phyloP scores from a whole-genome alignment of 352 stramenopile species.

The Globisporangium solare region DNA sequence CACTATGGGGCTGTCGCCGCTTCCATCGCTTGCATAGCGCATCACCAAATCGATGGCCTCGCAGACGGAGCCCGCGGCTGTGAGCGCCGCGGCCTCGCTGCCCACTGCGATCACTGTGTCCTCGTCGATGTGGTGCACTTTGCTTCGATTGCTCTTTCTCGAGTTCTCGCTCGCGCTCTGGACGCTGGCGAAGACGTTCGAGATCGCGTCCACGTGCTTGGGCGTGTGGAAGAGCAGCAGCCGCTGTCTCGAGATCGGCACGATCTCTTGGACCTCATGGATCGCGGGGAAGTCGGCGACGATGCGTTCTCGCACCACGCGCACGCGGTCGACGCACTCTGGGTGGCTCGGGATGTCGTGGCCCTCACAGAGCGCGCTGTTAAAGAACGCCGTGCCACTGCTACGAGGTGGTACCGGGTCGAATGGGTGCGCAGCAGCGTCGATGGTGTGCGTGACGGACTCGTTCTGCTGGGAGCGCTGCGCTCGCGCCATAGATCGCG shows the following conservation, averaged over 20 bases:
- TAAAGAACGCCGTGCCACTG: slow-evolving; percentile 17
- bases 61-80: slow-evolving; percentile 27
- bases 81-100: slow-evolving; percentile 24
- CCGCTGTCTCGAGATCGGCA: slow-evolving; percentile 19
- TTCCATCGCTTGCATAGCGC: not conserved
- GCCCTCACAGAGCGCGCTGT: slow-evolving; percentile 19
- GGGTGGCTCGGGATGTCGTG: slow-evolving; percentile 26
- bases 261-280: slow-evolving; percentile 16
- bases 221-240: slow-evolving; percentile 31
- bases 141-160: not conserved
- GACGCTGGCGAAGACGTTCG: slow-evolving; percentile 13
- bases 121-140: slow-evolving; percentile 23
- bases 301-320: slow-evolving; percentile 25
- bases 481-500: not conserved
- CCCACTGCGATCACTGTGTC: slow-evolving; percentile 32
- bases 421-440: too few relatives aligned
- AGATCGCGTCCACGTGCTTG: slow-evolving; percentile 25
- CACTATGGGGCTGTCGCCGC: too few relatives aligned
- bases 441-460: too few relatives aligned
- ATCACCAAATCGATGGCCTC: slow-evolving; percentile 43
- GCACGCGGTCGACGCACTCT: slow-evolving; percentile 22
- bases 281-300: slow-evolving; percentile 23
- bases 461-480: too few relatives aligned
- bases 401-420: too few relatives aligned
- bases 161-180: too few relatives aligned